Base-by-base conservation (phyloP, 2,329 filamentous ascomycete genomes). In the Diaporthe amygdali region DNA sequence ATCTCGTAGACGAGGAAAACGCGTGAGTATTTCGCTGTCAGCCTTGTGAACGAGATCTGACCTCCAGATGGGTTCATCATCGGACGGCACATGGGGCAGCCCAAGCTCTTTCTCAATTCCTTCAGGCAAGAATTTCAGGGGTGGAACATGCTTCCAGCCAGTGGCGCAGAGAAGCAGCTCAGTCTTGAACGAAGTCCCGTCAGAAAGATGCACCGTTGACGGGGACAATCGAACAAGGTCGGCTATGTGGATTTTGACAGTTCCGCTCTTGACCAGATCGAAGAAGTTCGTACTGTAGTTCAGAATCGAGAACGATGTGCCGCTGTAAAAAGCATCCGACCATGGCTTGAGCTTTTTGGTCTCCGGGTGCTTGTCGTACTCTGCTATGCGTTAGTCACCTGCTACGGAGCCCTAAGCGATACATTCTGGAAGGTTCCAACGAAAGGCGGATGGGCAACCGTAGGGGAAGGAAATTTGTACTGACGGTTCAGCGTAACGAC, bases 281-380 rank as follows among this genome's bases (percentile, higher is more conserved):
- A 90, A 88, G 74, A 91, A 86, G 75, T 88, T 83, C 5, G 83
- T 87, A 0, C 85, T 82, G 74, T 89, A 91, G 77, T 91, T 92
- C 66, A 89, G 82, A 64, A 93, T 91, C 66, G 87, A 87, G 30
- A 91, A 82, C 5, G 84, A 86, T 9, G 84, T 84, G 2, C 84
- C 89, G 5, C 85, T 84, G 79, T 87, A 91, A 77, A 88, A 85
- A 41, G 84, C 77, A 2, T 82, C 78, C 20, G 80, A 82, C 84
- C 87, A 88, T 0, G 88, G 87, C 77, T 86, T 87, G 27, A 90
- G 81, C 78, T 88, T 89, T 47, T 82, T 82, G 0, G 81, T 84
- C 75, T 89, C 84, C 0, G 87, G 85, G 71, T 90, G 85, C 2
- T 80, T 78, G 75, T 90, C 85, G 74, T 88, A 91, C 39, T 84